Evolutionary conservation across 306 rosid species (phyloP), one percentile per base, ranked within the genome.

Genomic region (Inga laurina): DNA sequence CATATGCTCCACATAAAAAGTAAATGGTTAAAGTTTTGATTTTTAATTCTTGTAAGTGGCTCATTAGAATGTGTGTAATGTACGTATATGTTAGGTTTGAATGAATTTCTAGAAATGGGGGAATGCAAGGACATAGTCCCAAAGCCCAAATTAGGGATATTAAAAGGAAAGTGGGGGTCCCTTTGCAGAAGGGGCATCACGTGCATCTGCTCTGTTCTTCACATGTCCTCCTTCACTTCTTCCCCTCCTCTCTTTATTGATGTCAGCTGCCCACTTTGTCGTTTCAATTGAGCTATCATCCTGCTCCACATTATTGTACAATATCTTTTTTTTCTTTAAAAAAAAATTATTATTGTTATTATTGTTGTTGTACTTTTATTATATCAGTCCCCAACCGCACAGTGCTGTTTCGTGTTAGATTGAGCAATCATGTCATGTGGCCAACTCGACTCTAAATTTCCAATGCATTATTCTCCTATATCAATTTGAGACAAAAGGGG

Each of bases 201-300:
- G 76, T 84, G 90, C 59, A 16, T 48, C 35, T 56, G 37, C 69
- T 24, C 24, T n/a, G 49, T 82, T 37, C 80, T 37, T 56, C 90
- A 85, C 86, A 85, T 57, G 82, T 41, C 69, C 61, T 15, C 27
- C 30, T 49, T 4, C 15, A 30, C 14, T 12, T 46, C 64, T 12
- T 46, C 64, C 39, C 74, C 13, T 30, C 44, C 37, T 71, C 54
- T 11, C 56, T 21, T 8, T 35, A 4, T 27, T 21, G 12, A n/a
- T 57, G 30, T 57, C 64, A 21, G 30, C 68, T 62, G 44, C 45
- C 16, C 46, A 18, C 24, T 67, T 8, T 35, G 72, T 67, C 72
- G 7, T 13, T 67, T 37, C 72, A 41, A 70, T 39, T 10, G 19
- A 10, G 52, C 3, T 10, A 41, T 41, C 74, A 39, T 65, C 9